These are phyloP conservation scores for Aegilops sharonensis DNA, from an alignment of 176 grass and related monocot species.

Conservation along the genomic window DNA sequence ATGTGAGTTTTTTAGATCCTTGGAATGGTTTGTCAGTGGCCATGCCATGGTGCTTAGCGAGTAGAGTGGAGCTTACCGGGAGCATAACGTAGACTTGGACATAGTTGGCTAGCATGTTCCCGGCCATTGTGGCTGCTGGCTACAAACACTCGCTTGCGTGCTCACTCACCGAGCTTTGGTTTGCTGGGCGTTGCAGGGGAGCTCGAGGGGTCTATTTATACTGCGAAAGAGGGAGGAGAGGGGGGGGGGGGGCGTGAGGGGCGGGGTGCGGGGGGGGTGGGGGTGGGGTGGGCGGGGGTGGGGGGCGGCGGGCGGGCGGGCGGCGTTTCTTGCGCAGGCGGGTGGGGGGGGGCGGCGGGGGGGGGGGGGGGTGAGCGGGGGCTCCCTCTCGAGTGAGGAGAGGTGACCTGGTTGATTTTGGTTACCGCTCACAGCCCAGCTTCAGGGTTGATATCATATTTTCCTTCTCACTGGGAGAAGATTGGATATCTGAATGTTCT, in stretches of 20 bases:
- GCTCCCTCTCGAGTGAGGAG: neutral
- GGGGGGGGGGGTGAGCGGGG: neutral
- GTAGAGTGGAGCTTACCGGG: conserved; percentile 40
- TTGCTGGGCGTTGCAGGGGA: conserved; percentile 26
- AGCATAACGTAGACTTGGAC: conserved; percentile 70
- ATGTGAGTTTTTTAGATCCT: neutral
- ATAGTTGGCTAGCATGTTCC: conserved; percentile 57
- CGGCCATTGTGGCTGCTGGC: conserved; percentile 22
- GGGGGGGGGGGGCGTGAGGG: no score
- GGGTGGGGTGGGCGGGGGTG: no score
- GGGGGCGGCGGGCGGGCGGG: no score
- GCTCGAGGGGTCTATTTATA: conserved; percentile 42
- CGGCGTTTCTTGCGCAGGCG: no score
- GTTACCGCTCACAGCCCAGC: neutral
- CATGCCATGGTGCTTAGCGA: neutral
- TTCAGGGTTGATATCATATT: neutral
- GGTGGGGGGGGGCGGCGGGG: no score
- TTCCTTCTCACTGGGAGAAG: neutral
- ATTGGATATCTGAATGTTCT: neutral
- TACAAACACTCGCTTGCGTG: neutral
- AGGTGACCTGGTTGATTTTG: neutral
- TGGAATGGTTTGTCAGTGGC: neutral
- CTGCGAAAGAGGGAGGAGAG: neutral
- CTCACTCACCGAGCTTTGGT: conserved; percentile 24
- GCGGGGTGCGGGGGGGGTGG: no score